Evolutionary conservation across 306 rosid species (phyloP).

Genomic region (Vigna trinervia): DNA sequence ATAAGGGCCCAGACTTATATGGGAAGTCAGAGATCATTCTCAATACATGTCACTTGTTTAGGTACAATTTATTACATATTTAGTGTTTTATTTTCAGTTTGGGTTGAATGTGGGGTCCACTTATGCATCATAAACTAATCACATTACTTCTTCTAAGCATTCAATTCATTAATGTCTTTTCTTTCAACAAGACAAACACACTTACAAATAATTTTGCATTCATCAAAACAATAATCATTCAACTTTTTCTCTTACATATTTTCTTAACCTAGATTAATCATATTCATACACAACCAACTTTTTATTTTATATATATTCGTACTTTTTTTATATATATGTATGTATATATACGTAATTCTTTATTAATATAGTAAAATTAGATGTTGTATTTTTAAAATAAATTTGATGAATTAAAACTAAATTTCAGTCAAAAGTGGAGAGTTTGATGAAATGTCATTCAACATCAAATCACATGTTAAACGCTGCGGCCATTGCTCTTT

Average conservation of each 20-base stretch:
- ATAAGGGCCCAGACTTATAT: too few species aligned
- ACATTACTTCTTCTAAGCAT: too few species aligned
- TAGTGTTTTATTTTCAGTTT: conserved; percentile 5
- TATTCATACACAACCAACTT: not conserved
- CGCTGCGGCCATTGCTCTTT: not conserved
- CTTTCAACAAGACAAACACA: conserved; percentile 15
- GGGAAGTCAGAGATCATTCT: conserved; percentile 39
- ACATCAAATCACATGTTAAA: not conserved
- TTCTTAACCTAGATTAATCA: conserved; percentile 21
- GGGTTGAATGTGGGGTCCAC: conserved; percentile 23
- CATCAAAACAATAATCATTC: conserved; percentile 9
- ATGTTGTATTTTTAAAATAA: too few species aligned
- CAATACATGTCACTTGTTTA: conserved; percentile 37
- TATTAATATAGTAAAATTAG: too few species aligned
- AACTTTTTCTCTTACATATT: not conserved
- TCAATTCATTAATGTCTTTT: conserved; percentile 39
- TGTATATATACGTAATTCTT: too few species aligned
- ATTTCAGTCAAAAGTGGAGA: too few species aligned
- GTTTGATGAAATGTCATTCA: not conserved
- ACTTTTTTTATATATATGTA: too few species aligned
- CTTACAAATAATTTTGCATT: conserved; percentile 18
- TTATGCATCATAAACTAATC: conserved; percentile 32
- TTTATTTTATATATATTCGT: too few species aligned
- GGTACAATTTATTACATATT: conserved; percentile 25
- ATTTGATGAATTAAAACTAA: too few species aligned